phyloP scores from a whole-genome alignment of 2,329 filamentous ascomycete genomes.

The Botrytis aclada region DNA sequence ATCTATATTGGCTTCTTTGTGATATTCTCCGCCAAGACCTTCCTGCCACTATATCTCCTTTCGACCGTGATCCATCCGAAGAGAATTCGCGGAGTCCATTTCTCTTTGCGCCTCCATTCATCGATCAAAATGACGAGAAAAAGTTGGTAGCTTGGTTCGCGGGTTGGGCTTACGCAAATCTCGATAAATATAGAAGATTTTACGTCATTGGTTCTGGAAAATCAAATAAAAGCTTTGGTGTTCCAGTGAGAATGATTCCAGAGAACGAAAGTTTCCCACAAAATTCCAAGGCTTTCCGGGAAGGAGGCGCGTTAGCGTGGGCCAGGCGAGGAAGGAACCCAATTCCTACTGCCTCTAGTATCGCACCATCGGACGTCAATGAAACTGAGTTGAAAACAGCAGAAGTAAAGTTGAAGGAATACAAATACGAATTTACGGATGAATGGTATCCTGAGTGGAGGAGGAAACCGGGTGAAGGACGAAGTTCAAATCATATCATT shows the following conservation, averaged over 20 bases:
- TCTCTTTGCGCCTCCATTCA: slow-evolving; percentile 45
- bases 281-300: not conserved
- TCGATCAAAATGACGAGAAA: slow-evolving; percentile 59
- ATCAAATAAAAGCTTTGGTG: not conserved
- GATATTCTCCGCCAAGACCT: slow-evolving; percentile 21
- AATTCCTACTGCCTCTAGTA: not conserved
- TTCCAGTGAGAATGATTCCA: not conserved
- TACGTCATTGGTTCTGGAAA: slow-evolving; percentile 47
- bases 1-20: slow-evolving; percentile 25
- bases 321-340: not conserved
- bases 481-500: not conserved
- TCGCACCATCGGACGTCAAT: not conserved
- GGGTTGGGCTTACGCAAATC: slow-evolving; percentile 51
- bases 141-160: slow-evolving; percentile 62
- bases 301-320: slow-evolving; percentile 1
- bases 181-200: slow-evolving; percentile 54
- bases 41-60: slow-evolving; percentile 6
- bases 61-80: slow-evolving; percentile 21
- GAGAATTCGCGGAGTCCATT: slow-evolving; percentile 40
- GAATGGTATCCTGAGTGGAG: slow-evolving; percentile 5
- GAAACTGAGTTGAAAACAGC: not conserved
- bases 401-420: not conserved
- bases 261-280: not conserved
- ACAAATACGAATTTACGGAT: not conserved
- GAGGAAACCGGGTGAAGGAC: not conserved